Evolutionary conservation across 345 rosid genomes (phyloP).

Genomic region (Eucalyptus marginata): DNA sequence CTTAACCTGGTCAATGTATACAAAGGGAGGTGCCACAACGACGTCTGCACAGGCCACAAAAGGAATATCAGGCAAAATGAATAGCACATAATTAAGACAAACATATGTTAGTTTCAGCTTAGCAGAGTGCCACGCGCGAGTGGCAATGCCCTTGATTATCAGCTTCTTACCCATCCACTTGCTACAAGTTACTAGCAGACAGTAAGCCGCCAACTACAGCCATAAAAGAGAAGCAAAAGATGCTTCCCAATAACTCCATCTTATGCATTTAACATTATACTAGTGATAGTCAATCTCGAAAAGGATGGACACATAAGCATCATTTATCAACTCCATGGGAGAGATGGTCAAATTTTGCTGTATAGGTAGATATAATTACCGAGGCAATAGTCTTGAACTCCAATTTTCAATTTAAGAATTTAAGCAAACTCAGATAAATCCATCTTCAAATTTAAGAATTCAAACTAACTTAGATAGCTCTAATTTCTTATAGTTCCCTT

Average conservation of each 20-base stretch:
- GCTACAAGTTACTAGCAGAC: not conserved
- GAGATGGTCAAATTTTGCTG: not conserved
- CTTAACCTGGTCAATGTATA: constrained; percentile 82
- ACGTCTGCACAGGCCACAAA: constrained; percentile 45
- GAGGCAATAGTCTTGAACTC: not conserved
- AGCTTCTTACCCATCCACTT: not conserved
- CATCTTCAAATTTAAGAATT: not conserved
- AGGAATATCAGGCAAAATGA: not conserved
- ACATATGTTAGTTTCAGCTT: not conserved
- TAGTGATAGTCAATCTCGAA: not conserved
- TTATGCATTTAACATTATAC: not conserved
- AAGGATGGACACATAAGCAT: not conserved
- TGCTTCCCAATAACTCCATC: not conserved
- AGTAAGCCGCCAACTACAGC: not conserved
- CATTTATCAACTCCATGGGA: not conserved
- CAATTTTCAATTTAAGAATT: not conserved
- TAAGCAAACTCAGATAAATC: not conserved
- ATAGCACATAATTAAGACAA: not conserved
- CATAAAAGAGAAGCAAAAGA: not conserved
- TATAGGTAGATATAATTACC: not conserved
- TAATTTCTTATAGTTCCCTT: not conserved
- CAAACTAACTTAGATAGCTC: not conserved
- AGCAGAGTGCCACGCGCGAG: not conserved
- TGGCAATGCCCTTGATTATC: not conserved
- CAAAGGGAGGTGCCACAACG: constrained; percentile 95